A percentile compares a stretch with the other conserved stretches of the same genome.
Conservation (phyloP, 768 basidiomycete species). For the Mycena galericulata region DNA sequence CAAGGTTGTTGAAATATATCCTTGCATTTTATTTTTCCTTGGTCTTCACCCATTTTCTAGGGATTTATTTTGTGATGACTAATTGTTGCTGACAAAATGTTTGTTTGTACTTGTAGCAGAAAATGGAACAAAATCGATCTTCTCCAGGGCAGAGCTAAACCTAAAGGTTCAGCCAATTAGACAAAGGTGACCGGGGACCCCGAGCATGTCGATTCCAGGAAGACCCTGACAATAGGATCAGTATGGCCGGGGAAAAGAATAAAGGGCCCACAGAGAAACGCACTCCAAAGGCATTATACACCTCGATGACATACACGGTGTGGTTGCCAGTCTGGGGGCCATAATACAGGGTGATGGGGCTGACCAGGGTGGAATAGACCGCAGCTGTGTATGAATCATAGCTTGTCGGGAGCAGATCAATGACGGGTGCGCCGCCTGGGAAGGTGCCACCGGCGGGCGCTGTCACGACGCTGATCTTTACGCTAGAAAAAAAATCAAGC, state of each 20-base stretch:
- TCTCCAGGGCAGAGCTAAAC: no score
- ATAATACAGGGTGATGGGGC: background rate
- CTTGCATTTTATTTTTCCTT: no score
- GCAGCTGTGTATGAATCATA: background rate
- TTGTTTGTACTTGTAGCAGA: no score
- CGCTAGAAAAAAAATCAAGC: background rate
- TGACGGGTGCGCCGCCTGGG: background rate
- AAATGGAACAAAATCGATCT: no score
- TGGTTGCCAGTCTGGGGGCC: background rate
- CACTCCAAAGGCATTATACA: constrained; percentile 7
- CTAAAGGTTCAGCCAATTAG: no score
- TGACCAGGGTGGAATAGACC: background rate
- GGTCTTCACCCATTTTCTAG: no score
- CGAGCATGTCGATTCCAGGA: background rate
- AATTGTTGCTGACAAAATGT: no score
- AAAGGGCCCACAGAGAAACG: background rate
- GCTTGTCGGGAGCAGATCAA: background rate
- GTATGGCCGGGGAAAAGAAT: background rate
- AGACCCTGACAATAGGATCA: background rate
- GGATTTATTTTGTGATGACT: no score
- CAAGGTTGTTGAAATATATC: no score
- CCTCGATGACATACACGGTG: constrained; percentile 15
- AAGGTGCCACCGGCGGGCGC: background rate
- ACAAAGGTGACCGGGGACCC: background rate
- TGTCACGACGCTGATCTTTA: constrained; percentile 5